Base-by-base conservation (phyloP, 148 eudicot genomes). In the Rhododendron ovatum region DNA sequence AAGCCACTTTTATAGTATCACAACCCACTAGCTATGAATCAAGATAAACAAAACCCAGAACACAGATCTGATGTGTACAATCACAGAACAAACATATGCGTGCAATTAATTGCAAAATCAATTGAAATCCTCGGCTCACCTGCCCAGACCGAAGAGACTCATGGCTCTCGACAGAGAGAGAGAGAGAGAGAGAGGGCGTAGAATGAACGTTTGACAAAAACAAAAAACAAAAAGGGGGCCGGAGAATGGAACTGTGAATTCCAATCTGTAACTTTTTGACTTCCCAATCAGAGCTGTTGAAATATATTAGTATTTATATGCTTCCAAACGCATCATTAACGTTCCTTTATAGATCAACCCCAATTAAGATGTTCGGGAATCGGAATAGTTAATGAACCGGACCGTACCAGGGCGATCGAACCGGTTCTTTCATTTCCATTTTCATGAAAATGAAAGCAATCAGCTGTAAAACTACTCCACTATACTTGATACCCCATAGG, bases 131-230 rank as follows among this genome's bases (percentile, higher is more conserved):
- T 50, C 13, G 26, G 35, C 41, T 85, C 43, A 94, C 97, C 97
- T 94, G 85, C 98, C 98, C 20, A 95, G 92, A 61, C 95, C 98
- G 83, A 95, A 95, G 85, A 95, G 95, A 94, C 98, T 95, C 98
- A 94, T 95, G 81, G 90, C 85, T 88, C 82, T 24, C 26, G 83
- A 84, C 37, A 30, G 71, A 67, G 83, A 76, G 82, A 73, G 86
- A 59, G 73, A 48, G 79, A 71, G 87, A 84, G 74, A 83, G 57
- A 69, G 18, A 65, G 73, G 10, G 87, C 74, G 88, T 51, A 80
- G 73, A 47, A 73, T 48, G 74, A 20, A 28, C 30, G 84, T 50
- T 9, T 24, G 41, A 24, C 67, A 10, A 13, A 30, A 24, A 1
- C 24, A 24, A 63, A 57, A 55, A n/a, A 2, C 26, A 1, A 26